phyloP scores from a whole-genome alignment of 2,329 filamentous ascomycete genomes.

The Stachybotrys chartarum region DNA sequence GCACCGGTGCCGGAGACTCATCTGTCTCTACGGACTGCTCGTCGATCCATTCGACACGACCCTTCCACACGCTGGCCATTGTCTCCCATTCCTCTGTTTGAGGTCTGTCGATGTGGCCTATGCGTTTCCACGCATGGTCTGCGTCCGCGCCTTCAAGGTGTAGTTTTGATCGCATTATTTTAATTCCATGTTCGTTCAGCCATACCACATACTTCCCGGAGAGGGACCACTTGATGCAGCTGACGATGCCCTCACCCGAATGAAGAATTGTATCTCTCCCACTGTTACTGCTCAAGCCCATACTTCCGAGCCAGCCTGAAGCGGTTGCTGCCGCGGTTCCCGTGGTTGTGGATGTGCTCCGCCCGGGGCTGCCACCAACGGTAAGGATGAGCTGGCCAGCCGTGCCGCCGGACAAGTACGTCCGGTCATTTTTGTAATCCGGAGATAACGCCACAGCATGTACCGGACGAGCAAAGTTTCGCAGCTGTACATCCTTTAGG shows the following conservation, averaged over 20 bases:
- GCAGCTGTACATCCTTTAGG: slow-evolving; percentile 78
- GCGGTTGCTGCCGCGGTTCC: slow-evolving; percentile 76
- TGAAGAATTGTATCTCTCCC: slow-evolving; percentile 85
- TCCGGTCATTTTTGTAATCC: slow-evolving; percentile 82
- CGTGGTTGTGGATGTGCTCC: slow-evolving; percentile 82
- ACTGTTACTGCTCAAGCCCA: slow-evolving; percentile 70
- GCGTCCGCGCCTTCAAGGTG: slow-evolving; percentile 68
- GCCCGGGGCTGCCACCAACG: slow-evolving; percentile 68
- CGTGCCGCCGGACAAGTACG: slow-evolving; percentile 84
- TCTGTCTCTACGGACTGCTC: slow-evolving; percentile 71
- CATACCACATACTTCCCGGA: slow-evolving; percentile 90
- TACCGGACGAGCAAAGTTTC: slow-evolving; percentile 89
- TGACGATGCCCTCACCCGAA: slow-evolving; percentile 86
- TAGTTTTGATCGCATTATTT: slow-evolving; percentile 89
- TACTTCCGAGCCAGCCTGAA: slow-evolving; percentile 83
- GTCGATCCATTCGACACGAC: slow-evolving; percentile 87
- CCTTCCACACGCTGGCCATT: slow-evolving; percentile 95
- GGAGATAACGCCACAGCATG: slow-evolving; percentile 92
- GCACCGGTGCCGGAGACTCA: slow-evolving; percentile 35
- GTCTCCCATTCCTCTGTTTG: slow-evolving; percentile 86
- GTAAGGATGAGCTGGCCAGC: slow-evolving; percentile 86
- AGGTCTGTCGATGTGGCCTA: slow-evolving; percentile 86
- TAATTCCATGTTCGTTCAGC: slow-evolving; percentile 95
- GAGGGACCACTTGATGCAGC: slow-evolving; percentile 87
- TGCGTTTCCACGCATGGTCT: slow-evolving; percentile 88